A percentile compares a stretch with the other conserved stretches of the same genome.
Conservation (phyloP, 306 rosid species). For the Dryas octopetala region DNA sequence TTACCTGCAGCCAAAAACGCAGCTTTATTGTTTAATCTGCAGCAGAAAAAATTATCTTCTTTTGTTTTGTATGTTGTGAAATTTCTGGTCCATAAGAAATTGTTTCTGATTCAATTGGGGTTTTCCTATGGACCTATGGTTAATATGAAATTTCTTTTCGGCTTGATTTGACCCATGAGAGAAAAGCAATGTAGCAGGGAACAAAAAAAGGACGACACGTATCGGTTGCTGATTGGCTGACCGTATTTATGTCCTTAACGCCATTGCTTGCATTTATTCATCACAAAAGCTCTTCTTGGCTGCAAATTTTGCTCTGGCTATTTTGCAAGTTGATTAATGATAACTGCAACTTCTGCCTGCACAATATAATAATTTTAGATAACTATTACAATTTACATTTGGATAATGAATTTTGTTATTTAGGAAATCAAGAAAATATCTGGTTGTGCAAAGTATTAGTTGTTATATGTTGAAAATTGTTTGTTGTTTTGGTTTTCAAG, state of each 20-base stretch:
- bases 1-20: neutral
- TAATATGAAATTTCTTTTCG: slow-evolving; percentile 16
- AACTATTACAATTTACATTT: neutral
- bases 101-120: neutral
- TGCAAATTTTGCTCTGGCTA: neutral
- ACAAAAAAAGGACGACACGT: slow-evolving; percentile 6
- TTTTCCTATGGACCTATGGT: neutral
- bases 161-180: slow-evolving; percentile 11
- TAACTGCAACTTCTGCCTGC: neutral
- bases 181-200: neutral
- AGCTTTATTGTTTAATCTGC: neutral
- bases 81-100: neutral
- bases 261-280: neutral
- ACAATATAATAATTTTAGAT: neutral
- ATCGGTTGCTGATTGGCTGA: neutral
- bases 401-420: neutral
- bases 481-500: neutral
- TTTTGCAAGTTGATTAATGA: neutral
- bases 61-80: neutral
- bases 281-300: slow-evolving; percentile 8
- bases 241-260: neutral
- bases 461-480: too few relatives aligned
- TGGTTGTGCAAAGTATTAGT: neutral
- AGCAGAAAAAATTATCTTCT: neutral
- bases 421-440: neutral